Evolutionary conservation across 495 filamentous ascomycete genomes (phyloP), one percentile per base, ranked within the genome.

Genomic region (Corynascus novoguineensis): DNA sequence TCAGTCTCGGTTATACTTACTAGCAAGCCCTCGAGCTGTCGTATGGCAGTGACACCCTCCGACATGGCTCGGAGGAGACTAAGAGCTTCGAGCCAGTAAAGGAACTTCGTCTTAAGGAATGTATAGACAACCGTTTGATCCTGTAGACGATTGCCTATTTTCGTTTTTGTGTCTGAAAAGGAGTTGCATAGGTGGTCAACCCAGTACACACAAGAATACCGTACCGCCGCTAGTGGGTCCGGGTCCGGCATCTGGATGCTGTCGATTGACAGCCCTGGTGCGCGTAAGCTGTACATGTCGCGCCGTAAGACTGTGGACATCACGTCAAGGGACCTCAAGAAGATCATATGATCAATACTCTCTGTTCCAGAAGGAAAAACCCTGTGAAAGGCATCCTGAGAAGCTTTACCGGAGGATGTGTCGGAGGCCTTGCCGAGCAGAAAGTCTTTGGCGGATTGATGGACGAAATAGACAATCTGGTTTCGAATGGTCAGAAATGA

Each of bases 401-500:
- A 53, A 28, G 41, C 53, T 10, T 55, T 22, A 38, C n/a, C 11
- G 15, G 51, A 53, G 19, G 19, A 22, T 42, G 42, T 4, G 38
- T 29, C 11, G 8, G 25, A 3, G 22, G 24, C 55, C 8, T 51
- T 44, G 32, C 40, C 40, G 15, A 53, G 41, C 22, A 74, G 60
- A 59, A 64, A 74, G 32, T 74, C 72, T 37, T 72, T 68, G 24
- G 53, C 53, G 7, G 53, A 55, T 21, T 55, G 53, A 38, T 55
- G 53, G 19, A 55, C 42, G 41, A 55, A 47, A 37, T 37, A 54
- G 68, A 27, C 0, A 5, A 11, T 32, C 11, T 32, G 31, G 11
- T 32, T 11, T 32, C 31, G 31, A 32, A 32, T 5, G 31, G 57
- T 63, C 3, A 69, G 57, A 50, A 71, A 67, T 17, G 68, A 69